phyloP scores from a whole-genome alignment of 805 yeast species.

The Saccharomycopsis sp. region DNA sequence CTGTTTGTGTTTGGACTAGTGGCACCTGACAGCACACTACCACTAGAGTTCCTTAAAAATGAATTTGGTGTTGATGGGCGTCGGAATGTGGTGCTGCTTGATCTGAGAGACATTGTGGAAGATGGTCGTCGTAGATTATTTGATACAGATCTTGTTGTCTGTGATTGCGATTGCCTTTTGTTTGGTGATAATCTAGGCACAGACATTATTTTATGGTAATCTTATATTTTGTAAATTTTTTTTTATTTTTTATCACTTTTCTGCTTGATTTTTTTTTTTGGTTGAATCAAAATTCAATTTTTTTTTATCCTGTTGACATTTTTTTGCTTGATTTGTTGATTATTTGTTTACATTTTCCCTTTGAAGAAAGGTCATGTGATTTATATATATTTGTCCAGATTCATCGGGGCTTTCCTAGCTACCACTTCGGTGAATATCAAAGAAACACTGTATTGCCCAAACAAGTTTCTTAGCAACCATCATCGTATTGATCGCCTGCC shows the following conservation, averaged over 20 bases:
- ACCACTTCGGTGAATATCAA: too few species aligned
- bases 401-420: too few species aligned
- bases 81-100: conserved; percentile 4
- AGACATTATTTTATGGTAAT: neutral
- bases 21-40: conserved; percentile 10
- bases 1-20: conserved; percentile 24
- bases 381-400: too few species aligned
- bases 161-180: conserved; percentile 5
- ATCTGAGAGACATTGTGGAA: conserved; percentile 18
- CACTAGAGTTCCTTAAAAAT: conserved; percentile 2
- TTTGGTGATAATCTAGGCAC: conserved; percentile 12
- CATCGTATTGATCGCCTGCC: too few species aligned
- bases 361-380: too few species aligned
- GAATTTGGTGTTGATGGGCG: conserved; percentile 18
- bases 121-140: conserved; percentile 14
- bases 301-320: too few species aligned
- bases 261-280: neutral
- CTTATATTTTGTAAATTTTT: neutral
- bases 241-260: neutral
- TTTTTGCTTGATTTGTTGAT: too few species aligned
- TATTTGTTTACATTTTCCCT: too few species aligned
- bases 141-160: neutral
- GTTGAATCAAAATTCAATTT: too few species aligned
- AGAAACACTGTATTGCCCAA: too few species aligned
- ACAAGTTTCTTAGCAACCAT: too few species aligned